A percentile compares a stretch with the other conserved stretches of the same genome.
Conservation (phyloP, 768 basidiomycete genomes). For the Astraeus odoratus region DNA sequence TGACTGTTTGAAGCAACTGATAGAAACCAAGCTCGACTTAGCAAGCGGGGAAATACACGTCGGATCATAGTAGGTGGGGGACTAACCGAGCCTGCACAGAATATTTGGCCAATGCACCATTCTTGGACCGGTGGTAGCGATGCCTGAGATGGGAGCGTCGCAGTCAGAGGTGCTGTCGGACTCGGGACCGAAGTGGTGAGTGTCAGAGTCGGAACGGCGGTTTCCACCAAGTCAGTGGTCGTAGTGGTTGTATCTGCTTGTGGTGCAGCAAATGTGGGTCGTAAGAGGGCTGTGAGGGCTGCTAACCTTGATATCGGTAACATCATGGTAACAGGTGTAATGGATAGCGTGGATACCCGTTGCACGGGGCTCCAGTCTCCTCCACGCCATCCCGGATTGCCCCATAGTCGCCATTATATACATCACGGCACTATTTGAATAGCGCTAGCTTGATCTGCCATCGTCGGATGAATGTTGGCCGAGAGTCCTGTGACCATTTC, state of each 20-base stretch:
- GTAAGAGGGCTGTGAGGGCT: slow-evolving; percentile 10
- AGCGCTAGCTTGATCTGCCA: no score
- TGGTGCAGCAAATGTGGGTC: slow-evolving; percentile 13
- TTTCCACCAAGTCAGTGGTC: slow-evolving; percentile 3
- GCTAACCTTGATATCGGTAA: slow-evolving; percentile 14
- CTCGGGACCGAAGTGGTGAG: slow-evolving; percentile 59
- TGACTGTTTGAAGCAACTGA: slow-evolving; percentile 80
- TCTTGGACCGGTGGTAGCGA: slow-evolving; percentile 59
- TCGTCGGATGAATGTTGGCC: no score
- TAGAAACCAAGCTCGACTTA: not conserved
- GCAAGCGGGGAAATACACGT: not conserved
- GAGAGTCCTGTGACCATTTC: no score
- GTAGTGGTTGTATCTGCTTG: slow-evolving; percentile 6
- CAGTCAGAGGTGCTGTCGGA: slow-evolving; percentile 47
- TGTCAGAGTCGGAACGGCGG: slow-evolving; percentile 30
- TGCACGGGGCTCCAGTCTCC: no score
- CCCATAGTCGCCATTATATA: no score
- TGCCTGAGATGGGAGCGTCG: slow-evolving; percentile 57
- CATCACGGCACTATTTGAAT: no score
- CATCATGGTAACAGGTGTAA: no score
- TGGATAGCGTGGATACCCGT: no score
- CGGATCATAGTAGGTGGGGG: not conserved
- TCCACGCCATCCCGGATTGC: no score
- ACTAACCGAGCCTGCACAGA: slow-evolving; percentile 70
- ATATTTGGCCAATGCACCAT: slow-evolving; percentile 75